phyloP scores from a whole-genome alignment of 2,329 filamentous ascomycete species.

The Neurospora sp. region DNA sequence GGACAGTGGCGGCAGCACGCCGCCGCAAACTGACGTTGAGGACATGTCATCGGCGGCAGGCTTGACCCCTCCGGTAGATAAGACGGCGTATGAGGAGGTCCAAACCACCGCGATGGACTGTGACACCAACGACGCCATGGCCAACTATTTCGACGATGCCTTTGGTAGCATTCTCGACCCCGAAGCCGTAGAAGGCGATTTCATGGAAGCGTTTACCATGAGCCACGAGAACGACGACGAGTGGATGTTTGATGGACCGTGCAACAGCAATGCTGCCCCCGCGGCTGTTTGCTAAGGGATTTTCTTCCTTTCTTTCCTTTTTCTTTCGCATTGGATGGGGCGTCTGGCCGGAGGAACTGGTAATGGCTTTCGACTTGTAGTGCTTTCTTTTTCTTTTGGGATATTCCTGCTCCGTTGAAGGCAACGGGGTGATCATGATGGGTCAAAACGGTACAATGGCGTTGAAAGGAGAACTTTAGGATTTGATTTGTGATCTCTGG shows the following conservation, averaged over 20 bases:
- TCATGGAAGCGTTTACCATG: background rate
- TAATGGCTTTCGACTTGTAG: background rate
- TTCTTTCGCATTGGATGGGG: background rate
- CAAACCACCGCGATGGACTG: background rate
- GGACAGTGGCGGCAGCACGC: background rate
- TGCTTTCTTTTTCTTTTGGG: background rate
- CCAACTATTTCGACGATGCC: background rate
- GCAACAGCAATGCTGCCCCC: background rate
- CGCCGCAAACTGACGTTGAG: background rate
- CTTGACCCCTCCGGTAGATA: background rate
- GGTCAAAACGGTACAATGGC: background rate
- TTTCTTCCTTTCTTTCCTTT: background rate
- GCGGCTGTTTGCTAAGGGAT: background rate
- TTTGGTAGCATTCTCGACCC: background rate
- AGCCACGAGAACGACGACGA: background rate
- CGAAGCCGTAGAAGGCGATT: background rate
- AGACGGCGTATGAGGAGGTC: background rate
- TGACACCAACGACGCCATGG: background rate
- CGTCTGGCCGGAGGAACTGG: background rate
- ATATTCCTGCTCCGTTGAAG: background rate
- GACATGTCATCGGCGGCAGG: background rate
- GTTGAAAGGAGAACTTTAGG: background rate
- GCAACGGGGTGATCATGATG: background rate
- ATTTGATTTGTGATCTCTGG: background rate
- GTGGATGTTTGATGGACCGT: slow-evolving; percentile 2